Conservation (phyloP, 139 green algal genomes). For the Auxenochlorella pyrenoidosa region DNA sequence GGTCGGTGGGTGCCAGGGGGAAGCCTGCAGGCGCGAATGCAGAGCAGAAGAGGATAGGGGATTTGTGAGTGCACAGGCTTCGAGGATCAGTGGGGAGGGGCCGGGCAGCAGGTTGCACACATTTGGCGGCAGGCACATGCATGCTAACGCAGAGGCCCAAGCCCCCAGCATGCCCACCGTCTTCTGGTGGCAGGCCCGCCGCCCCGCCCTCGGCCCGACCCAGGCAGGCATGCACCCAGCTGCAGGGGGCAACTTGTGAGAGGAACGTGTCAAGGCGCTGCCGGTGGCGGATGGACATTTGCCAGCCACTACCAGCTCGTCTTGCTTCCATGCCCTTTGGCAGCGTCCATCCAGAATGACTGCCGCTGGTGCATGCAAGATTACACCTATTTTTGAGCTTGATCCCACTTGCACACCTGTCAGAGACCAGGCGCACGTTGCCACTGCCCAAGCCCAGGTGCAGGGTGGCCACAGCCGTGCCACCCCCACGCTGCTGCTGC, state of each 20-base stretch:
- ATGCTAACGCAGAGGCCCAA: not conserved
- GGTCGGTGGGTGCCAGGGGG: not conserved
- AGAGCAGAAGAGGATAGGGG: not conserved
- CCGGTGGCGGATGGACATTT: not conserved
- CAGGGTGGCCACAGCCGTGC: not conserved
- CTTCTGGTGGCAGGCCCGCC: not conserved
- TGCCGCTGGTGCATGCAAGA: too few species aligned
- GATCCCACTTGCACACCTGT: not conserved
- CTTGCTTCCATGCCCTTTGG: too few species aligned
- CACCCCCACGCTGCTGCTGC: not conserved
- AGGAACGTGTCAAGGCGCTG: not conserved
- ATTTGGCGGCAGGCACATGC: not conserved
- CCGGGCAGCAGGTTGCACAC: not conserved
- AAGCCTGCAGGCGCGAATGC: not conserved
- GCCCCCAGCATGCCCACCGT: not conserved
- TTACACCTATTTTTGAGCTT: too few species aligned
- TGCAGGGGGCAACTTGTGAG: not conserved
- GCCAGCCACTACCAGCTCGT: too few species aligned
- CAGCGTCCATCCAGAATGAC: too few species aligned
- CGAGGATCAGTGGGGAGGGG: too few species aligned
- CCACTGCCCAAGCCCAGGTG: not conserved
- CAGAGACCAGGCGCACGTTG: constrained; percentile 6
- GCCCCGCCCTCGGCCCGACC: not conserved
- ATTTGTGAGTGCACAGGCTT: too few species aligned
- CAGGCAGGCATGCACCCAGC: constrained; percentile 19